Evolutionary conservation across 2,329 filamentous ascomycete species (phyloP), one percentile per base, ranked within the genome.

Genomic region (Thelonectria olida): DNA sequence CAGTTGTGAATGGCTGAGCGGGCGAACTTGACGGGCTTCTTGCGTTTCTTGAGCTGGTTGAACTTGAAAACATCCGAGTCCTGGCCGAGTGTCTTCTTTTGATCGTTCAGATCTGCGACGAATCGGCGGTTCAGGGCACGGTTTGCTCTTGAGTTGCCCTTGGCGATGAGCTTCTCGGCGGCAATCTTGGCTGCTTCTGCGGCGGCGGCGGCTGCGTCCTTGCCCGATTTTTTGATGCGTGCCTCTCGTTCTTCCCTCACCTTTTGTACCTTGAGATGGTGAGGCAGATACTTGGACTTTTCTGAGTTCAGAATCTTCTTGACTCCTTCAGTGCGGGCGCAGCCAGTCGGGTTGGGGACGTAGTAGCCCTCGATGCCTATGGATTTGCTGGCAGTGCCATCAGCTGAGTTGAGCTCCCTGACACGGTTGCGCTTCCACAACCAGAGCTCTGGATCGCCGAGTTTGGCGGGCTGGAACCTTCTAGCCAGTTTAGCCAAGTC

Each of bases 1-100:
- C 96, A 99, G 73, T 97, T 98, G 80, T 99, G 96, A 71, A 99
- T 99, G 45, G 96, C 96, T 53, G 96, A 99, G 44, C 96, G 88
- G 58, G 95, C 96, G 79, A 99, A 99, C 75, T 96, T 96, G 76
- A 99, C 96, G 2, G 95, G 94, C 84, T 99, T 99, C 88, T 98
- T 99, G 63, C 96, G 92, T 81, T 98, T 99, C 85, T 98, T 97
- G 60, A 99, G 89, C 81, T 98, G 96, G 78, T 99, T 99, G 85
- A 99, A 99, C 60, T 95, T 92, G 72, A 99, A 88, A 27, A 96
- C 93, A 72, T 97, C 95, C 55, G 93, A 92, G 68, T 97, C 94
- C 64, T 88, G 87, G 54, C 90, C 91, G 19, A 93, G 85, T 12
- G 90, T 91, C 79, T 93, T 93, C 82, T 97, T 97, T 76, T 97